Conservation (phyloP, 148 eudicot genomes). For the Fallopia convolvulus region DNA sequence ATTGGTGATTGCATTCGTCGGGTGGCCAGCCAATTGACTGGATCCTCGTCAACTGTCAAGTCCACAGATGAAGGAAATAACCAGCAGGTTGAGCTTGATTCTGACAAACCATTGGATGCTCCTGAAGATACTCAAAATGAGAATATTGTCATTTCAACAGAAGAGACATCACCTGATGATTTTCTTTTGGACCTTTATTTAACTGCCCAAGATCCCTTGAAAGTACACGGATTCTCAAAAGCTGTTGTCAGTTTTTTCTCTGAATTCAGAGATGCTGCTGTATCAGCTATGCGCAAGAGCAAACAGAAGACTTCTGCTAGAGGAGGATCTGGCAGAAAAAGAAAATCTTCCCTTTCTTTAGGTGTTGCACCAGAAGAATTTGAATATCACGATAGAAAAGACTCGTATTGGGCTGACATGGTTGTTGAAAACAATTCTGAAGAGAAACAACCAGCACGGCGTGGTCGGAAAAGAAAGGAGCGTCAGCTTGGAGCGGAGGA, state of each 20-base stretch:
- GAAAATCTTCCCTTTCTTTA: conserved; percentile 32
- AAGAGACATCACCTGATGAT: conserved; percentile 47
- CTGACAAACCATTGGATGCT: conserved; percentile 29
- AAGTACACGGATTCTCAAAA: conserved; percentile 32
- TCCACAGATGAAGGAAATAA: conserved; percentile 23
- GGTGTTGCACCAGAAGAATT: conserved; percentile 50
- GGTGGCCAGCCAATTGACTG: conserved; percentile 82
- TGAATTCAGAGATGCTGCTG: conserved; percentile 56
- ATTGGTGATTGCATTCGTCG: conserved; percentile 87
- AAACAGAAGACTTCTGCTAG: conserved; percentile 22
- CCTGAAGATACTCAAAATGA: conserved; percentile 28
- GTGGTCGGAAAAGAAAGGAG: conserved; percentile 37
- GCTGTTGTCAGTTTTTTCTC: conserved; percentile 39
- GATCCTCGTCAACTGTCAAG: conserved; percentile 39
- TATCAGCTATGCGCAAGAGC: conserved; percentile 26
- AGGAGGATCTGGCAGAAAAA: conserved; percentile 47
- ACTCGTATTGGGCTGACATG: conserved; percentile 95
- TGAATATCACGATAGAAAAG: conserved; percentile 83
- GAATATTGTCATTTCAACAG: conserved; percentile 19
- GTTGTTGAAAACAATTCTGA: conserved; percentile 62
- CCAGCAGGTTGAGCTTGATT: conserved; percentile 17
- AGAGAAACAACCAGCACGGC: conserved; percentile 47
- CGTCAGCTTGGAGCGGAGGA: conserved; percentile 30
- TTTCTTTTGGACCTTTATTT: conserved; percentile 61
- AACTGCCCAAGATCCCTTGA: conserved; percentile 60